Conservation (phyloP, 2,329 filamentous ascomycete species). For the Pseudogymnoascus destructans region DNA sequence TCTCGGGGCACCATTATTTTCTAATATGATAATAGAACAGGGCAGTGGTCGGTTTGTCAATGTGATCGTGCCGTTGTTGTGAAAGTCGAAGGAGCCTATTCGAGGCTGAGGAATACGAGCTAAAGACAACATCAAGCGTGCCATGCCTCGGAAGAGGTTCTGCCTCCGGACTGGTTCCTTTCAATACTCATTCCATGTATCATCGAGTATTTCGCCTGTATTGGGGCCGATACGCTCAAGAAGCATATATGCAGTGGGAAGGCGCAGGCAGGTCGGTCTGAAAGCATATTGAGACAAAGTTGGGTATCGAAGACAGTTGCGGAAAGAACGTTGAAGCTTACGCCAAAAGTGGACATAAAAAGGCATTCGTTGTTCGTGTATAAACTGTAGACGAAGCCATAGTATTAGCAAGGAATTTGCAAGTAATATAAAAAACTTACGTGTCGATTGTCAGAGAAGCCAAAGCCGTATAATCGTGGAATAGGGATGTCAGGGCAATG, state of each 20-base stretch:
- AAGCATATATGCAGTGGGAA: conserved; percentile 17
- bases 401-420: conserved; percentile 12
- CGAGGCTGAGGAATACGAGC: conserved; percentile 16
- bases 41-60: conserved; percentile 26
- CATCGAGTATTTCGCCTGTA: conserved; percentile 23
- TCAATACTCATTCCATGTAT: conserved; percentile 18
- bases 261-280: conserved; percentile 8
- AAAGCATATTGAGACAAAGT: conserved; percentile 13
- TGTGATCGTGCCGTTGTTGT: conserved; percentile 25
- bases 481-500: conserved; percentile 23
- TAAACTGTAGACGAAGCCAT: conserved; percentile 14
- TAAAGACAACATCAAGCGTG: conserved; percentile 20
- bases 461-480: conserved; percentile 22
- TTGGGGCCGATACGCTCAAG: conserved; percentile 15
- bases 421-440: not conserved
- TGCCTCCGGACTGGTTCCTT: conserved; percentile 16
- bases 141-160: conserved; percentile 25
- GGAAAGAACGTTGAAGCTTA: conserved; percentile 13
- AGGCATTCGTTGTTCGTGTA: conserved; percentile 14
- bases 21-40: conserved; percentile 23
- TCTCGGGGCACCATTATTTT: conserved; percentile 26
- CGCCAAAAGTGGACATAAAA: conserved; percentile 16
- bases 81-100: conserved; percentile 21
- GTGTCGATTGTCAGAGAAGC: conserved; percentile 18
- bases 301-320: conserved; percentile 14